Evolutionary conservation across 306 rosid species (phyloP), one percentile per base, ranked within the genome.

Genomic region (Herpetospermum pedunculosum): DNA sequence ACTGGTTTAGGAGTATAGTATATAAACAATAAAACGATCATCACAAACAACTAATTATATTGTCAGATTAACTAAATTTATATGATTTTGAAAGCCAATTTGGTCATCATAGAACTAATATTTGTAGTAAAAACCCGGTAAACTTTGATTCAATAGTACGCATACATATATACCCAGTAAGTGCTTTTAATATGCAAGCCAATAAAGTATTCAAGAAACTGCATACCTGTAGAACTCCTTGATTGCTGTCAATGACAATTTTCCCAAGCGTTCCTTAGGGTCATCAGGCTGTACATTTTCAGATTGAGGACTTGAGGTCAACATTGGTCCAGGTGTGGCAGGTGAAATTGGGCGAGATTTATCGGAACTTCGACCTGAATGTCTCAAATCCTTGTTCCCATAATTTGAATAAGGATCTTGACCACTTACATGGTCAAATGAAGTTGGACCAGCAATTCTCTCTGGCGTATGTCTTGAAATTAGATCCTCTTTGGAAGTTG

Each of bases 221-320:
- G 52, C 59, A 79, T 74, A 92, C 99, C 99, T 89, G 88, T 95
- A 95, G 72, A 81, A 95, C 78, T 95, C 99, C 82, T 82, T 88
- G 76, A 95, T 95, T 73, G 99, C 90, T 10, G 83, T 76, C 88
- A 86, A 64, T 63, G 97, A 92, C 96, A 67, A 82, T 53, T 81
- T 81, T 64, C 58, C 78, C 37, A 92, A 81, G 21, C 9, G 78
- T 25, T 91, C 97, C 77, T 91, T 96, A 40, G 87, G 75, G 76
- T 46, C 97, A 77, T 91, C 96, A 40, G 87, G 75, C 77, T 46
- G 53, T 8, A 40, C 77, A 30, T 54, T 83, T 71, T 79, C 96
- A 41, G 83, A 59, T 28, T 86, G 64, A 72, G 49, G 48, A 84
- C 68, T 89, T 55, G 84, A 80, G 48, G 90, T 40, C 50, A 79